Conservation (phyloP, 2,329 filamentous ascomycete species). For the Juglanconis oblonga region DNA sequence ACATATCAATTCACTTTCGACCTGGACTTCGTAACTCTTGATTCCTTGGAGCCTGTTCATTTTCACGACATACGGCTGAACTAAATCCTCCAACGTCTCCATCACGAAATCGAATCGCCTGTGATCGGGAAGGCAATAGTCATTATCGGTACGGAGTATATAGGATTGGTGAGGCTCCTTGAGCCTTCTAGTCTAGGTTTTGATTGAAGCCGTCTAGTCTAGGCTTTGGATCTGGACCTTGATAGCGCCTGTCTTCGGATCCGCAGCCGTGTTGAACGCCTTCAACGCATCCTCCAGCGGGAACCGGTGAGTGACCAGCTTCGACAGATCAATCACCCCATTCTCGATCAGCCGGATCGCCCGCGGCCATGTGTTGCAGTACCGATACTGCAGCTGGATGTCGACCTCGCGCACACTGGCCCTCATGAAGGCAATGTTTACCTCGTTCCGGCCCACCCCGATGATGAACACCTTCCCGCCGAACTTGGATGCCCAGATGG, state of each 20-base stretch:
- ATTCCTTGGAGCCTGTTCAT: too few relatives aligned
- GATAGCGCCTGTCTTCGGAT: conserved; percentile 91
- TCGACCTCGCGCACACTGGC: conserved; percentile 89
- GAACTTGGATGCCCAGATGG: conserved; percentile 89
- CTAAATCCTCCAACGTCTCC: too few relatives aligned
- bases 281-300: conserved; percentile 80
- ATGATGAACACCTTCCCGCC: conserved; percentile 97
- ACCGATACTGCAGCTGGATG: conserved; percentile 94
- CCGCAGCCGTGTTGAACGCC: conserved; percentile 84
- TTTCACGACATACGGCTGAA: too few relatives aligned
- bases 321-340: conserved; percentile 76
- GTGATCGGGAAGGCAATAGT: background rate
- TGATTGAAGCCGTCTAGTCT: conserved; percentile 36
- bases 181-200: too few relatives aligned
- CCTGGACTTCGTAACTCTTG: too few relatives aligned
- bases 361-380: conserved; percentile 92
- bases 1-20: too few relatives aligned
- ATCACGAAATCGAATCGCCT: too few relatives aligned
- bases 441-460: conserved; percentile 91
- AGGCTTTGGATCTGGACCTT: conserved; percentile 90
- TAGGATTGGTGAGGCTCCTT: background rate
- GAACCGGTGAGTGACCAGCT: conserved; percentile 85
- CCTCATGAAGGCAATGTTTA: conserved; percentile 93
- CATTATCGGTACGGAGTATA: background rate
- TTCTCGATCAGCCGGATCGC: conserved; percentile 85